These are phyloP conservation scores for Dactylis glomerata DNA, from an alignment of 176 grass and related monocot species.

Conservation along the genomic window DNA sequence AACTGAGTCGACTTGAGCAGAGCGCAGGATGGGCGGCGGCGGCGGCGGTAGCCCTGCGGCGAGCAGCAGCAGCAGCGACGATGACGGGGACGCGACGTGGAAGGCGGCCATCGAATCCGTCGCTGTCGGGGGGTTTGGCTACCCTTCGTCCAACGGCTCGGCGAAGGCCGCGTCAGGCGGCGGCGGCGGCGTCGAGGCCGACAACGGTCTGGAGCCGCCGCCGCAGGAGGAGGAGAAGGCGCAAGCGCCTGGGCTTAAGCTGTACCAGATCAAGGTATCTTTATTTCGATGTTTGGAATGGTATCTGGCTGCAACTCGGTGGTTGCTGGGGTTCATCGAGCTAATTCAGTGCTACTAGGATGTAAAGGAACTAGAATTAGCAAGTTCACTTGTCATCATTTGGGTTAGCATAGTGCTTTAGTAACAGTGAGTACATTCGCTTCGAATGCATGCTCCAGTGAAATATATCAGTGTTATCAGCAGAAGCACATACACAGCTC, in stretches of 20 bases:
- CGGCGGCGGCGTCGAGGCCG: conserved; percentile 2
- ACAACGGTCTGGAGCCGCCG: conserved; percentile 19
- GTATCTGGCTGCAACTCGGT: background rate
- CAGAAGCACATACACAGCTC: background rate
- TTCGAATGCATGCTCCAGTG: background rate
- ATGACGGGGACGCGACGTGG: conserved; percentile 80
- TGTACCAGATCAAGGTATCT: conserved; percentile 91
- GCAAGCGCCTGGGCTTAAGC: conserved; percentile 57
- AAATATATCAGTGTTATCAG: background rate
- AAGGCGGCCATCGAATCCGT: conserved; percentile 78
- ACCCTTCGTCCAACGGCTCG: conserved; percentile 39
- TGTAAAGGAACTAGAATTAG: background rate
- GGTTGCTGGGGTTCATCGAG: background rate
- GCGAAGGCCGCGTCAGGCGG: conserved; percentile 18
- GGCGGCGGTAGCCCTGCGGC: conserved; percentile 21
- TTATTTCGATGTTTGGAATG: background rate
- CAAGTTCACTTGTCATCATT: background rate
- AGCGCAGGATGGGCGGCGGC: conserved; percentile 30
- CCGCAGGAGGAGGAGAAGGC: conserved; percentile 28
- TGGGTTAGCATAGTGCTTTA: background rate
- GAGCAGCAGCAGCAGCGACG: conserved; percentile 70
- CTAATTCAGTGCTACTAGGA: background rate
- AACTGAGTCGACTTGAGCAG: background rate
- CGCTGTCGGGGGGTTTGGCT: conserved; percentile 37
- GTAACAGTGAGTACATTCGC: background rate